These are phyloP conservation scores for Prunus yedoensis DNA, from an alignment of 331 rosid genomes.

Conservation along the genomic window DNA sequence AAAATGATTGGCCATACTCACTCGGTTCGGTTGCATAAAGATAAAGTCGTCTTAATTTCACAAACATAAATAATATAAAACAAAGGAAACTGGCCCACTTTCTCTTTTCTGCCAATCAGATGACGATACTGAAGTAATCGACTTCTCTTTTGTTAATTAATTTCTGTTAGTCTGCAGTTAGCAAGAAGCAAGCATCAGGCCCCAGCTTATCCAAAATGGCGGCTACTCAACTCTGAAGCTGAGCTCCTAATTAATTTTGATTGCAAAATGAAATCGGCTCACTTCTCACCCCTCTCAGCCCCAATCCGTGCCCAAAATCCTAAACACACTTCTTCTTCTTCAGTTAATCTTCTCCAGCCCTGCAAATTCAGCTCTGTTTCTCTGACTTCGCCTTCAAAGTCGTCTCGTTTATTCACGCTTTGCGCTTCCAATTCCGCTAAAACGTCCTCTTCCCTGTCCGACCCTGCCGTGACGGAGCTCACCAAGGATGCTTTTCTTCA, in stretches of 20 bases:
- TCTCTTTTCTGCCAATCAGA: no score
- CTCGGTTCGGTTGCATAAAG: neutral
- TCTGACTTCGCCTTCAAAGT: slow-evolving; percentile 17
- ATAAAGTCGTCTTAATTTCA: neutral
- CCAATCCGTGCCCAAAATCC: slow-evolving; percentile 29
- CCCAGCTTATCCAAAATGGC: neutral
- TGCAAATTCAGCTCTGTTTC: slow-evolving; percentile 27
- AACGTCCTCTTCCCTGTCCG: neutral
- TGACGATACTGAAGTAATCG: no score
- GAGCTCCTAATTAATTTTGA: neutral
- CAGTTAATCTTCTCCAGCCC: slow-evolving; percentile 24
- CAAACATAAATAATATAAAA: no score
- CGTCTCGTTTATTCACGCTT: slow-evolving; percentile 30
- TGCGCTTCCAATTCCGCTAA: slow-evolving; percentile 30
- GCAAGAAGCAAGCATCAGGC: no score
- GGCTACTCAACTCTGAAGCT: neutral
- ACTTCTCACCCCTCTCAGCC: slow-evolving; percentile 23
- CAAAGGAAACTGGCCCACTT: no score
- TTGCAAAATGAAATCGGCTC: slow-evolving; percentile 38
- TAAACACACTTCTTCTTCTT: slow-evolving; percentile 10
- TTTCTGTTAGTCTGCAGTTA: no score
- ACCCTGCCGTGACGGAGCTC: slow-evolving; percentile 17
- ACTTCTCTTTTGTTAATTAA: no score
- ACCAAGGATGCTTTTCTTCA: slow-evolving; percentile 20
- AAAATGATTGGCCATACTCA: neutral